A percentile compares a stretch with the other conserved stretches of the same genome.
phyloP scores from a whole-genome alignment of 2,329 filamentous ascomycete genomes.

The Hirsutella rhossiliensis region DNA sequence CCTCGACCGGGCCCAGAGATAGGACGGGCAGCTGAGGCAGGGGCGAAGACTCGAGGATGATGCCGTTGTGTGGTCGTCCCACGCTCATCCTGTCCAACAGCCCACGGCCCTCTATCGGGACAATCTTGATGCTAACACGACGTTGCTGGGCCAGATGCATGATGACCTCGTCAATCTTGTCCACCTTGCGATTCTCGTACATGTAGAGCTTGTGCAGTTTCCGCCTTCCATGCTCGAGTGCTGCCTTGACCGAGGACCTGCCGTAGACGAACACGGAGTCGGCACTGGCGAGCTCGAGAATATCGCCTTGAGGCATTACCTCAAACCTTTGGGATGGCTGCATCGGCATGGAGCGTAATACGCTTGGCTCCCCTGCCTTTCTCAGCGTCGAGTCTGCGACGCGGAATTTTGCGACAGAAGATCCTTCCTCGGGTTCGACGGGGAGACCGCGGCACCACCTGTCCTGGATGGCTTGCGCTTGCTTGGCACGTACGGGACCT shows the following conservation, averaged over 20 bases:
- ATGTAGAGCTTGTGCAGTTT: conserved; percentile 80
- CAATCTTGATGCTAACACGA: conserved; percentile 42
- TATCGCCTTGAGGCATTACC: too few species aligned
- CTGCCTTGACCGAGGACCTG: conserved; percentile 66
- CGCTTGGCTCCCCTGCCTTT: too few species aligned
- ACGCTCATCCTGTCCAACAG: conserved; percentile 75
- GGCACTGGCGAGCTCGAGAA: conserved; percentile 47
- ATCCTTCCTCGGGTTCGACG: too few species aligned
- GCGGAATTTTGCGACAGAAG: too few species aligned
- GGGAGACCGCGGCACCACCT: too few species aligned
- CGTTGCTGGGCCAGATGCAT: conserved; percentile 32
- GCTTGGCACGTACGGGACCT: conserved; percentile 7
- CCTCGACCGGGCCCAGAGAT: conserved; percentile 37
- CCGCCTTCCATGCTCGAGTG: conserved; percentile 53
- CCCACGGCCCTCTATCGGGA: conserved; percentile 48
- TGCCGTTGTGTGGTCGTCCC: conserved; percentile 80
- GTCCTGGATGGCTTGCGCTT: too few species aligned
- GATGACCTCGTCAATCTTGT: conserved; percentile 30
- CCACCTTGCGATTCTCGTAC: conserved; percentile 44
- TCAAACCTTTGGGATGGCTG: too few species aligned
- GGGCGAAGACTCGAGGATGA: conserved; percentile 76
- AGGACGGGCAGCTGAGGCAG: conserved; percentile 60
- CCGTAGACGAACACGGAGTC: conserved; percentile 91
- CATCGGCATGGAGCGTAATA: too few species aligned
- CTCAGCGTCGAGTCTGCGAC: too few species aligned